These are phyloP conservation scores for Kalanchoe fedtschenkoi DNA, from an alignment of 164 flowering plant genomes.

Conservation along the genomic window DNA sequence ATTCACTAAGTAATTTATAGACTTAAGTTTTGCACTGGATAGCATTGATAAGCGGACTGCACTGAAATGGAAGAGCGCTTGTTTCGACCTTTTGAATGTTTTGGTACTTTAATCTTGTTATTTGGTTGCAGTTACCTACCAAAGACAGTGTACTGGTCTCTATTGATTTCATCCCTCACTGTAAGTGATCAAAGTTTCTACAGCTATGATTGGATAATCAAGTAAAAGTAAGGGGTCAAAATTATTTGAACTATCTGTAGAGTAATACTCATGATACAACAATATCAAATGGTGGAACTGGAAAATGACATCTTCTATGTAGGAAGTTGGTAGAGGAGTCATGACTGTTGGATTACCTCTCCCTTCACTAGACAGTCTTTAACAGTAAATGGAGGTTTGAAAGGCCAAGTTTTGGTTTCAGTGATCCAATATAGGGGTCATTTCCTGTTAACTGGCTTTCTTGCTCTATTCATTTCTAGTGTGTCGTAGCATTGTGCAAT, in stretches of 20 bases:
- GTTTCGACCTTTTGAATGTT: not conserved
- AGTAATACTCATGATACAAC: not conserved
- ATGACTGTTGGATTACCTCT: not conserved
- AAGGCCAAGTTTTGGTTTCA: not conserved
- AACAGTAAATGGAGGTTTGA: not conserved
- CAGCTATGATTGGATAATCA: not conserved
- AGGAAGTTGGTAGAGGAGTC: not conserved
- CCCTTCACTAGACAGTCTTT: not conserved
- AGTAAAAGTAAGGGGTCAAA: not conserved
- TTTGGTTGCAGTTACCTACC: conserved; percentile 36
- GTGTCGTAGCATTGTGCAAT: not conserved
- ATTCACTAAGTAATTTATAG: too few species aligned
- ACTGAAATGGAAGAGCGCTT: not conserved
- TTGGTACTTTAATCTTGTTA: not conserved
- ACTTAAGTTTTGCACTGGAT: too few species aligned
- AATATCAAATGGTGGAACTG: not conserved
- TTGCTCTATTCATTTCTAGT: not conserved
- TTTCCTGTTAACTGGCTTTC: not conserved
- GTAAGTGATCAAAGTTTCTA: conserved; percentile 28
- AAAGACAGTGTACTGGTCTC: conserved; percentile 70
- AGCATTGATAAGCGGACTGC: not conserved
- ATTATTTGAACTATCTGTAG: not conserved
- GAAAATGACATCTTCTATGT: not conserved
- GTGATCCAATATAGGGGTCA: not conserved
- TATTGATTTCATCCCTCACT: conserved; percentile 73